Conservation (phyloP, 2,329 filamentous ascomycete genomes). For the Alternaria ethzedia region DNA sequence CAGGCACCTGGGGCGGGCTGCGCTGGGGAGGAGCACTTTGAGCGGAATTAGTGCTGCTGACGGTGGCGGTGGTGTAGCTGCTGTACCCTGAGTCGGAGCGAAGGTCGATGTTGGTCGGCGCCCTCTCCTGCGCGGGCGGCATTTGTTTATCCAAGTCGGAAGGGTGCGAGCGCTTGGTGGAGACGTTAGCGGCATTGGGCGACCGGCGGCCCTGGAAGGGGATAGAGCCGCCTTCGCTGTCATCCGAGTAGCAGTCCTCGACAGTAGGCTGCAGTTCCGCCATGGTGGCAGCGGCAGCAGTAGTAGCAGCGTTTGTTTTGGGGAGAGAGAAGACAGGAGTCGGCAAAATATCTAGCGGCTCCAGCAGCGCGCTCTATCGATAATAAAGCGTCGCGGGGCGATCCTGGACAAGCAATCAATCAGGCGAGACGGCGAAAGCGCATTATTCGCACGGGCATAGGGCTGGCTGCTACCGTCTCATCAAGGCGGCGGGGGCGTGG, state of each 20-base stretch:
- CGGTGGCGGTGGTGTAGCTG: constrained; percentile 62
- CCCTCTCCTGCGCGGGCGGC: constrained; percentile 31
- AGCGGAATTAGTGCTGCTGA: constrained; percentile 60
- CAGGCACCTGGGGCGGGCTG: constrained; percentile 32
- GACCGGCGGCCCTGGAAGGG: constrained; percentile 49
- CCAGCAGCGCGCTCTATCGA: constrained; percentile 23
- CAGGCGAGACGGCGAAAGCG: constrained; percentile 26
- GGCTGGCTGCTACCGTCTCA: constrained; percentile 17
- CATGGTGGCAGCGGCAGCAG: constrained; percentile 24
- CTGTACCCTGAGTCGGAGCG: constrained; percentile 69
- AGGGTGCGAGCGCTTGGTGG: constrained; percentile 55
- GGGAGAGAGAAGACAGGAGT: constrained; percentile 12
- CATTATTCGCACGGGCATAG: constrained; percentile 12
- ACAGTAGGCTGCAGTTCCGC: constrained; percentile 31
- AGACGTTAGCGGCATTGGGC: constrained; percentile 59
- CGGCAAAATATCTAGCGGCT: constrained; percentile 29
- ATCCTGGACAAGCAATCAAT: constrained; percentile 23
- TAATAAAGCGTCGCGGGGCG: constrained; percentile 22
- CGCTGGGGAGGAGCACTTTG: constrained; percentile 47
- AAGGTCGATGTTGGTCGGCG: constrained; percentile 51
- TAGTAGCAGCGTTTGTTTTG: not conserved
- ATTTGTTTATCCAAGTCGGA: constrained; percentile 43
- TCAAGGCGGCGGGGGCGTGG: constrained; percentile 1
- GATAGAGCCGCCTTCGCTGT: constrained; percentile 34
- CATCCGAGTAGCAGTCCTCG: constrained; percentile 54